Conservation (phyloP, 768 basidiomycete genomes). For the Coprinopsis sp. region DNA sequence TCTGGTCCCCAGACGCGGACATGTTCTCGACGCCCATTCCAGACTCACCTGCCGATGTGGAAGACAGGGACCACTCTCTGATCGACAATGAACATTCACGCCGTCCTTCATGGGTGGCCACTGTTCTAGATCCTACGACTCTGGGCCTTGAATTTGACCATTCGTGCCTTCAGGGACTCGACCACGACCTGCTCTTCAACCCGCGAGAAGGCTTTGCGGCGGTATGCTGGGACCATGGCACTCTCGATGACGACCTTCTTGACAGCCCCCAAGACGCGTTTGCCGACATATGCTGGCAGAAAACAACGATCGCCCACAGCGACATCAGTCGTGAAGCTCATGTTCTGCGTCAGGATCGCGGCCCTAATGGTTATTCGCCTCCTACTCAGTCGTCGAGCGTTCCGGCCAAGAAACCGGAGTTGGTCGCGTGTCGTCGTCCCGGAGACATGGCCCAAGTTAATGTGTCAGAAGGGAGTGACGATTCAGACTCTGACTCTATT, state of each 20-base stretch:
- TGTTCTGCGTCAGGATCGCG: no score
- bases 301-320: neutral
- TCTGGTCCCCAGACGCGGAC: neutral
- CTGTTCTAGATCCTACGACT: slow-evolving; percentile 33
- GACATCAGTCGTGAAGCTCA: neutral
- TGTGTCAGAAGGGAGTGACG: slow-evolving; percentile 4
- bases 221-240: slow-evolving; percentile 31
- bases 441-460: slow-evolving; percentile 1
- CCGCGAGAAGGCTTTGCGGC: slow-evolving; percentile 33
- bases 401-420: neutral
- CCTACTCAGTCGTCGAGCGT: no score
- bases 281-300: neutral
- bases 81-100: neutral
- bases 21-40: neutral
- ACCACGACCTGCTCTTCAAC: slow-evolving; percentile 30
- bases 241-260: no score
- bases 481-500: slow-evolving; percentile 6
- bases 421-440: neutral
- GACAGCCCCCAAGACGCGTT: neutral
- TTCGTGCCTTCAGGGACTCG: slow-evolving; percentile 35
- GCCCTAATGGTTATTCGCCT: no score
- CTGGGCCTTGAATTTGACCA: slow-evolving; percentile 33
- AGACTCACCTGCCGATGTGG: neutral
- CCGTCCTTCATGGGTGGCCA: neutral
- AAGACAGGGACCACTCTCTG: neutral